Base-by-base conservation (phyloP, 345 rosid species). In the Abelmoschus esculentus region DNA sequence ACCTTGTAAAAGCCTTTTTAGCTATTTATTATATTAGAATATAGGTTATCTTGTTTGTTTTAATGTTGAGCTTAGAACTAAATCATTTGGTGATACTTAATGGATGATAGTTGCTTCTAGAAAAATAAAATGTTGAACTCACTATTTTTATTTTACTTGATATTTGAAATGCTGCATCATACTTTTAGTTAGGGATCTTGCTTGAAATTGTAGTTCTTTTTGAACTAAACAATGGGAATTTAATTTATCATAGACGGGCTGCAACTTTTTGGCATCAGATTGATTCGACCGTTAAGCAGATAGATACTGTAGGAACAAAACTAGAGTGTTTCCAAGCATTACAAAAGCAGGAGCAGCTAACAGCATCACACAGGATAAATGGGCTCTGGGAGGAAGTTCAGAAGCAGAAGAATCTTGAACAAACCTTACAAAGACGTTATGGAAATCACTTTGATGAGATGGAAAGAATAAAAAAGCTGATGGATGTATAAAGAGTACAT, bases 311-410 rank as follows among this genome's bases (percentile, higher is more conserved):
- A 56, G 84, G 90, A 77, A 95, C 96, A 29, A 96, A 95, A 75
- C 89, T 95, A 1, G 96, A 90, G 79, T 95, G 97, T 75, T 95
- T 90, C 75, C 89, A 79, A 81, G 90, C 87, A 59, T 86, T 91
- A 73, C 93, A 95, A 79, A 95, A 89, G 80, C 99, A 91, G 80
- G 99, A 95, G 75, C 93, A 92, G 71, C 67, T 86, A 69, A 95
- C 98, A 56, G 97, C 98, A 36, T 76, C 90, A 53, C 87, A 83
- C 75, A 84, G 99, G 79, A 87, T 91, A 67, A 87, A 84, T 73
- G 80, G 83, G 73, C 77, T 95, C 59, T 80, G 92, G 86, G 97
- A 86, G 76, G 97, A 90, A 77, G 93, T 95, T 65, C 80, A 85
- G 77, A 95, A 92, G 85, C 99, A 92, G 62, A 92, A 92, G 81